phyloP scores from a whole-genome alignment of 202 grass and related monocot genomes.

The Cymbopogon flexuosus region DNA sequence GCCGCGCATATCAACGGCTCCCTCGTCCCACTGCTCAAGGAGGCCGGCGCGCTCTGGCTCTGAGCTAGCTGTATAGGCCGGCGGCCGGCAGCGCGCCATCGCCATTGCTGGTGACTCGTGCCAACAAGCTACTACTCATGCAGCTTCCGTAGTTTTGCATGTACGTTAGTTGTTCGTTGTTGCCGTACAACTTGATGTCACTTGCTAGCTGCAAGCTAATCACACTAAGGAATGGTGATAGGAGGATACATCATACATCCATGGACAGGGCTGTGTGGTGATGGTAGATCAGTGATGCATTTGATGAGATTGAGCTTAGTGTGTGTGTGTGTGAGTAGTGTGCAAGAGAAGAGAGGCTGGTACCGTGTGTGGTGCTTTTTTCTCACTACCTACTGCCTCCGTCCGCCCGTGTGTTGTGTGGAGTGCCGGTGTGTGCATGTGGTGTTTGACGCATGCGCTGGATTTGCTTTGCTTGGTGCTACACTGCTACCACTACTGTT shows the following conservation, averaged over 20 bases:
- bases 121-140: neutral
- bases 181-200: neutral
- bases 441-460: neutral
- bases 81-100: neutral
- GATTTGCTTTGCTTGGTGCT: neutral
- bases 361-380: slow-evolving; percentile 39
- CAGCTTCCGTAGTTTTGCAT: neutral
- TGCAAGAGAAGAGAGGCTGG: slow-evolving; percentile 19
- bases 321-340: neutral
- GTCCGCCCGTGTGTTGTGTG: slow-evolving; percentile 9
- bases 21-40: slow-evolving; percentile 78
- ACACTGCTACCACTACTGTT: neutral
- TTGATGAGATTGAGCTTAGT: neutral
- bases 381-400: slow-evolving; percentile 25
- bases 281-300: neutral
- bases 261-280: neutral
- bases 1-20: slow-evolving; percentile 79
- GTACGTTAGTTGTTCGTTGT: neutral
- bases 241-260: neutral
- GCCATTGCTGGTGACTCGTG: neutral
- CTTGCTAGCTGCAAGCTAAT: neutral
- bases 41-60: slow-evolving; percentile 86
- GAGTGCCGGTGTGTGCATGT: slow-evolving; percentile 31
- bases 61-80: neutral
- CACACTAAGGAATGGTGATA: neutral